Evolutionary conservation across 1,284 basidiomycete genomes (phyloP).

Genomic region (Porodaedalea pini): DNA sequence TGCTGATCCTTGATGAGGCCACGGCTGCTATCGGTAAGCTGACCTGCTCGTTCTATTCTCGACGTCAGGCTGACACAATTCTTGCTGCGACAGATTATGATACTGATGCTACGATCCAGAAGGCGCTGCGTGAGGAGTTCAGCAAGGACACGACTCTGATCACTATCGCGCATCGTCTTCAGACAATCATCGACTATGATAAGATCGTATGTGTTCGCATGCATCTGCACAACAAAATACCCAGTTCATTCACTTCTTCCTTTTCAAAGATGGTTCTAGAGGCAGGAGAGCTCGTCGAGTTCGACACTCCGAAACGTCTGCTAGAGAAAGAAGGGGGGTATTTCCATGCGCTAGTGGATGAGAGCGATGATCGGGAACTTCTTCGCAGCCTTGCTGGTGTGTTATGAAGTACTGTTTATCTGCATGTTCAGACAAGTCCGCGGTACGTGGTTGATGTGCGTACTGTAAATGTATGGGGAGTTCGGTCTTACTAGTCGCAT

Average conservation of each 20-base stretch:
- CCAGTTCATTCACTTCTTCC: not conserved
- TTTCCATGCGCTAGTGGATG: slow-evolving; percentile 15
- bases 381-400: slow-evolving; percentile 22
- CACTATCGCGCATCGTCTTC: slow-evolving; percentile 61
- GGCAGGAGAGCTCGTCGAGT: slow-evolving; percentile 29
- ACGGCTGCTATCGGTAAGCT: too few relatives aligned
- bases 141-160: slow-evolving; percentile 54
- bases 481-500: too few relatives aligned
- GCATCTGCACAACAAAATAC: not conserved
- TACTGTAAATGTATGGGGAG: too few relatives aligned
- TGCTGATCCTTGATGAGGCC: too few relatives aligned
- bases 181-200: slow-evolving; percentile 36
- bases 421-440: too few relatives aligned
- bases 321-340: slow-evolving; percentile 8
- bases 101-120: slow-evolving; percentile 47
- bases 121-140: slow-evolving; percentile 51
- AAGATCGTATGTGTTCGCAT: slow-evolving; percentile 26
- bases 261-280: slow-evolving; percentile 32
- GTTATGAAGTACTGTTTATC: too few relatives aligned
- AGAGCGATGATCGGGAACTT: slow-evolving; percentile 14
- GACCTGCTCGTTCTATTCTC: too few relatives aligned
- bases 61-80: too few relatives aligned
- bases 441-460: too few relatives aligned
- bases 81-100: too few relatives aligned
- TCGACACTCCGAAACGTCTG: slow-evolving; percentile 16